A percentile compares a stretch with the other conserved stretches of the same genome.
phyloP scores from a whole-genome alignment of 106 monocot genomes.

The Acorus calamus region DNA sequence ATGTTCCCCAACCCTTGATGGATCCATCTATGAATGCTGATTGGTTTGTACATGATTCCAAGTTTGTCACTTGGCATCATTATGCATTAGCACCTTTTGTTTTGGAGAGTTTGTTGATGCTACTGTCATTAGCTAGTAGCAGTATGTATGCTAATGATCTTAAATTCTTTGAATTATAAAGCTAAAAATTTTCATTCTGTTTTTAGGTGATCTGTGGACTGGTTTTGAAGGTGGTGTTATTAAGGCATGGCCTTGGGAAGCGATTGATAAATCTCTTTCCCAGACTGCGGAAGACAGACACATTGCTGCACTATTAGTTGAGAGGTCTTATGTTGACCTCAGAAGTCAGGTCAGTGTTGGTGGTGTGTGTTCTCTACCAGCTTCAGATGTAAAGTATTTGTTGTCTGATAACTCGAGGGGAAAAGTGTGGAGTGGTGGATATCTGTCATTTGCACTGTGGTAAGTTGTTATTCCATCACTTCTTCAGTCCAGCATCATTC shows the following conservation, averaged over 20 bases:
- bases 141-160: too few species aligned
- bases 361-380: conserved; percentile 63
- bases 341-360: conserved; percentile 54
- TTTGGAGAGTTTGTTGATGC: too few species aligned
- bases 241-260: conserved; percentile 89
- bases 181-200: not conserved
- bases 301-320: conserved; percentile 56
- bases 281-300: conserved; percentile 61
- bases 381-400: conserved; percentile 62
- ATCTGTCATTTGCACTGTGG: conserved; percentile 77
- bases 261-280: conserved; percentile 69
- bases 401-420: conserved; percentile 57
- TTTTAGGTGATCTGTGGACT: conserved; percentile 90
- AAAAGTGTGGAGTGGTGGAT: conserved; percentile 72
- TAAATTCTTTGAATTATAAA: too few species aligned
- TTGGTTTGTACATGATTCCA: too few species aligned
- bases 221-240: conserved; percentile 75
- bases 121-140: too few species aligned
- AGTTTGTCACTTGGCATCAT: too few species aligned
- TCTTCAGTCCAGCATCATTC: not conserved
- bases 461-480: conserved; percentile 14
- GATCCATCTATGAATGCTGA: too few species aligned
- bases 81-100: too few species aligned
- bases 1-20: too few species aligned
- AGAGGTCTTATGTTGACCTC: conserved; percentile 82